Base-by-base conservation (phyloP, 2,329 filamentous ascomycete species). In the Shiraia bambusicola region DNA sequence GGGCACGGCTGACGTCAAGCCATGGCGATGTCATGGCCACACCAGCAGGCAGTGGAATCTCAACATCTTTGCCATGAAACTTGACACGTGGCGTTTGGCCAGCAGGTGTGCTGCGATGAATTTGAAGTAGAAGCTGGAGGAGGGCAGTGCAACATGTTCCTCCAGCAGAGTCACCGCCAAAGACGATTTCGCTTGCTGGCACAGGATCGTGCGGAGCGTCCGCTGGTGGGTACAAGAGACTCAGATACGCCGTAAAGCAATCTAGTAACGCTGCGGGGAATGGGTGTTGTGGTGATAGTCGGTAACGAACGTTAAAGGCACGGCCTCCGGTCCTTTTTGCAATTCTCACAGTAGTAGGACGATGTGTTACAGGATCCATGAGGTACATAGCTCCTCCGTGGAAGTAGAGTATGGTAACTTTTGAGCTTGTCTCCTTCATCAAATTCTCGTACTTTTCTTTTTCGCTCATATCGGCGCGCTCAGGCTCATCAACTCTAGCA, bases 251-350 rank as follows among this genome's bases (percentile, higher is more conserved):
- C 24, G 84, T 74, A 8, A 92, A 69, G 1, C 80, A 85, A 59
- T 93, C 88, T 30, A 92, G 70, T 6, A 93, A 67, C 2, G 86
- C 86, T 0, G 84, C 75, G 0, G 88, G 88, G 61, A 93, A 93
- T 0, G 86, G 80, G 45, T 84, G 70, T 61, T 90, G 84, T 0
- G 88, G 88, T 10, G 86, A 80, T 2, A 93, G 76, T 5, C 88
- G 77, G 67, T 92, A 92, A 3, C 86, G 78, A 4, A 91, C 82
- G 22, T 79, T 83, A 69, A 87, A 87, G 28, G 82, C 82, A 6
- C 85, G 76, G 2, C 87, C 86, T 16, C 79, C 78, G 0, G 80
- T 84, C 42, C 83, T 63, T 59, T 83, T 82, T 15, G 86, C 85
- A 11, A 92, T 70, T 37, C 76, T 79, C 44, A 78, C 79, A 13